Percentiles rank a stretch among this genome's conserved stretches.
phyloP scores from a whole-genome alignment of 306 rosid genomes.

The Heteromeles arbutifolia region DNA sequence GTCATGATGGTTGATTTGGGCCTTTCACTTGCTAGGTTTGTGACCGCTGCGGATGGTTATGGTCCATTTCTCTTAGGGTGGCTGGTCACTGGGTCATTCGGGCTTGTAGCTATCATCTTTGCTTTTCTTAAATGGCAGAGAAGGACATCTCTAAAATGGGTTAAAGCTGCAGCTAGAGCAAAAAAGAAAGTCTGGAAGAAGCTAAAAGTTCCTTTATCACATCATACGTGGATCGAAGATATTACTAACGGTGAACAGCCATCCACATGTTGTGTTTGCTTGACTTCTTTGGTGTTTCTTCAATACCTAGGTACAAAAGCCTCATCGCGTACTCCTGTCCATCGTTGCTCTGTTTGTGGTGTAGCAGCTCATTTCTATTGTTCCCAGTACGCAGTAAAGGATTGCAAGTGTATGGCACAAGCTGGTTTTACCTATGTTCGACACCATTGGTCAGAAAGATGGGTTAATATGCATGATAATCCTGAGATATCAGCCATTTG shows the following conservation, averaged over 20 bases:
- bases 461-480: conserved; percentile 62
- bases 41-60: conserved; percentile 33
- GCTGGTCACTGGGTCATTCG: conserved; percentile 59
- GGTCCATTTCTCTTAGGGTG: conserved; percentile 48
- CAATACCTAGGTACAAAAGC: conserved; percentile 53
- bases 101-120: conserved; percentile 46
- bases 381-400: conserved; percentile 56
- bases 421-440: conserved; percentile 55
- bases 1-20: conserved; percentile 38
- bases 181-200: conserved; percentile 69
- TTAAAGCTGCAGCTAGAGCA: conserved; percentile 69
- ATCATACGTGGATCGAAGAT: conserved; percentile 65
- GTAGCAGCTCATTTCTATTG: conserved; percentile 73
- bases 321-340: conserved; percentile 40
- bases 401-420: conserved; percentile 77
- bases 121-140: conserved; percentile 66
- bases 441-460: conserved; percentile 81
- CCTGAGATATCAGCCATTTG: conserved; percentile 56
- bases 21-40: conserved; percentile 31
- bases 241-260: conserved; percentile 54
- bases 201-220: conserved; percentile 52
- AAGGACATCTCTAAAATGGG: conserved; percentile 61
- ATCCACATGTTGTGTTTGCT: conserved; percentile 65
- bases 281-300: conserved; percentile 57
- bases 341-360: conserved; percentile 78